Base-by-base conservation (phyloP, 805 yeast genomes). In the Metschnikowia dekortorum region DNA sequence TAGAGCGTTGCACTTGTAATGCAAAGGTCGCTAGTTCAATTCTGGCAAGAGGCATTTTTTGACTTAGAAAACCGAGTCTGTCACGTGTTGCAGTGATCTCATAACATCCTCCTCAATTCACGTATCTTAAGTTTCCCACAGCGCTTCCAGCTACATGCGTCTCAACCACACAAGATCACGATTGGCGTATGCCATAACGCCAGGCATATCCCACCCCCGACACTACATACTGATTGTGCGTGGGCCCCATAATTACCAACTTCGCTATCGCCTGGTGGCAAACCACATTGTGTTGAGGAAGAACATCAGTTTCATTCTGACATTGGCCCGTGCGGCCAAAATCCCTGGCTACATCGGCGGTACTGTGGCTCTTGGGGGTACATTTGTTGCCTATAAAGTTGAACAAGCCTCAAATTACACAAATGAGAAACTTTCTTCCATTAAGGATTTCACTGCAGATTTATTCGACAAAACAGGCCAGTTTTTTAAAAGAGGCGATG, bases 1-100 rank as follows among this genome's bases (percentile, higher is more conserved):
- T 88, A 89, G 94, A 88, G 96, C 96, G 96, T 87, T 86, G 96
- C 96, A 89, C 96, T 89, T 89, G 96, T 89, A 89, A 87, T 87
- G 95, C 94, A 85, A 85, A 85, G 92, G 90, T 86, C 92, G 89
- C 89, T 84, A 85, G 68, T 63, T 64, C 68, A 64, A 64, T 65
- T 65, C 68, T 65, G 68, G 68, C 65, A 65, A 63, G 68, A 57
- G 68, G 68, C 68, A 65, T 10, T 44, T 43, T 43, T 44, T 43
- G 3, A 2, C 22, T 1, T 4, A 6, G 9, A 6, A 18, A 26
- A 11, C 8, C 2, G 1, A 3, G 22, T 2, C 34, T 13, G 28
- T 26, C 46, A 43, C 39, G 46, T 43, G 46, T n/a, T 18, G 10
- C 18, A 1, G 33, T 22, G 34, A 31, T 6, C 34, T 22, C 30